Evolutionary conservation across 2,329 filamentous ascomycete genomes (phyloP), one percentile per base, ranked within the genome.

Genomic region (Dactylellina leptospora): DNA sequence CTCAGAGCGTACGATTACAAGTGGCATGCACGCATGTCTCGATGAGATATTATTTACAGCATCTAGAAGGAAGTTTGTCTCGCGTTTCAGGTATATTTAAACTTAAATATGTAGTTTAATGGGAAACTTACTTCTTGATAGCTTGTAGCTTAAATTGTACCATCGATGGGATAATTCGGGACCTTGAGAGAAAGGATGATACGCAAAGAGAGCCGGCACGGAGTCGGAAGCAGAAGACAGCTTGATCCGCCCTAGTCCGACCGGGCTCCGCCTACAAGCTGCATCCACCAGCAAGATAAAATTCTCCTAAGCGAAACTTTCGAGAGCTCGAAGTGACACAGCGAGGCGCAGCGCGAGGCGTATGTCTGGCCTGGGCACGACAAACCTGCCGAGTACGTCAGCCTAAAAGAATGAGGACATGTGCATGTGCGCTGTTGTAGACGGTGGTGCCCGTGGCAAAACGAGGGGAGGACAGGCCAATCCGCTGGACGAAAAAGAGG

Each of bases 331-430:
- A 50, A 28, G n/a, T n/a, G n/a, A n/a, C n/a, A n/a, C n/a, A 28
- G 16, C 33, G 51, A 36, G 61, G 61, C 61, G 51, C 53, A 66
- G 61, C 23, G 42, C 10, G 40, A 40, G 36, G 11, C 36, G 36
- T 40, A 16, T 40, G 36, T 16, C 18, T 40, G 36, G 36, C 36
- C 36, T 25, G 22, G 16, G 22, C 4, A 30, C 22, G 51, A 42
- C 61, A 66, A 66, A 66, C 61, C 30, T 66, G 25, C 61, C 44
- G 42, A 20, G 38, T 66, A 66, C 61, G 51, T 66, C 44, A 64
- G 60, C 61, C 13, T 18, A n/a, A n/a, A n/a, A n/a, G n/a, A n/a
- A 38, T 5, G 9, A 33, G 18, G 23, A 6, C 11, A n/a, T 30
- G 23, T 36, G 36, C 61, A 66, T 63, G 59, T 62, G 60, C 51